phyloP scores from a whole-genome alignment of 345 rosid genomes.

The Salix viminalis region DNA sequence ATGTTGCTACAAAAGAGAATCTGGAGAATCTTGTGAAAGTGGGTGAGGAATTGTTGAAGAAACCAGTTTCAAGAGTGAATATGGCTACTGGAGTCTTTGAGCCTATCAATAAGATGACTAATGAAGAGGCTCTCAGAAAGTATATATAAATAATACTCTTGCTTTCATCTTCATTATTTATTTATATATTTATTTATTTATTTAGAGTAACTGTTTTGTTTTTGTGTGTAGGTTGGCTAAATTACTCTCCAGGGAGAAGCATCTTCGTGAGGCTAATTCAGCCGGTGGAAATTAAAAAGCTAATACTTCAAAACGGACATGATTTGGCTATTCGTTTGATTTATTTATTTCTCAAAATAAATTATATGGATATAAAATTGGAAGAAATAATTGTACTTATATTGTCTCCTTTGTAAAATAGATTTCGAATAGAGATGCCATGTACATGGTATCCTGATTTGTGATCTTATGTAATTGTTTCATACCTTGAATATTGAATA shows the following conservation, averaged over 20 bases:
- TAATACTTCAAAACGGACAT: too few species aligned
- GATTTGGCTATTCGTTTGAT: too few species aligned
- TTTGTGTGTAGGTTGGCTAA: slow-evolving; percentile 47
- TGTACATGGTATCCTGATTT: too few species aligned
- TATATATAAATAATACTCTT: neutral
- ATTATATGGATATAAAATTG: too few species aligned
- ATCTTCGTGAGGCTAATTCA: slow-evolving; percentile 38
- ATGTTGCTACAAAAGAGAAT: slow-evolving; percentile 41
- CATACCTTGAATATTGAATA: too few species aligned
- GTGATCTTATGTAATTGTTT: too few species aligned
- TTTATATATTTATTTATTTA: too few species aligned
- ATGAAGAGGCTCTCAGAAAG: slow-evolving; percentile 57
- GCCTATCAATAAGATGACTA: slow-evolving; percentile 31
- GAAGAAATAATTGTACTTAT: too few species aligned
- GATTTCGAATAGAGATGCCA: too few species aligned
- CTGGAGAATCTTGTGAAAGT: slow-evolving; percentile 31
- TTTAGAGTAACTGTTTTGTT: neutral
- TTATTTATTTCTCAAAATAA: too few species aligned
- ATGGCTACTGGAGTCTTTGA: slow-evolving; percentile 42
- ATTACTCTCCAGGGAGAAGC: slow-evolving; percentile 54
- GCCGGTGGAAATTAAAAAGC: slow-evolving; percentile 12
- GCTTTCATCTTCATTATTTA: neutral
- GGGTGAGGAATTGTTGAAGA: slow-evolving; percentile 23
- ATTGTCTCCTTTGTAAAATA: too few species aligned
- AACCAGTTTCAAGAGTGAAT: slow-evolving; percentile 47